A percentile compares a stretch with the other conserved stretches of the same genome.
These are phyloP conservation scores for Myxozyma vanderwaltii DNA, from an alignment of 805 yeast species.

Conservation along the genomic window DNA sequence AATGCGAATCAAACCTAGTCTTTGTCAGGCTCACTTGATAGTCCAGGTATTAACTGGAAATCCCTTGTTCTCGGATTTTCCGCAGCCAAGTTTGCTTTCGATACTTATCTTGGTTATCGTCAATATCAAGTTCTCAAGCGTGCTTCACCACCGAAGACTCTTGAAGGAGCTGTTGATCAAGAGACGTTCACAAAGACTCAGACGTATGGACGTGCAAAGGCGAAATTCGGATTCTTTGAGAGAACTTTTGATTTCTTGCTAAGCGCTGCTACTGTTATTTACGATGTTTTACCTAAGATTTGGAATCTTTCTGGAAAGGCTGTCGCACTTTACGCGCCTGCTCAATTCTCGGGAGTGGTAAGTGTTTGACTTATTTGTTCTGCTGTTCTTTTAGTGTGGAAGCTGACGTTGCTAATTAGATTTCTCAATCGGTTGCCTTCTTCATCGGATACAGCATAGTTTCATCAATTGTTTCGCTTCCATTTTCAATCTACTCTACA, in stretches of 20 bases:
- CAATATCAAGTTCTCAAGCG: constrained; percentile 69
- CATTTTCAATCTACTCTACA: constrained; percentile 71
- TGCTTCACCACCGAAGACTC: constrained; percentile 64
- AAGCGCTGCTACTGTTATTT: constrained; percentile 60
- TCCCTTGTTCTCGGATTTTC: constrained; percentile 70
- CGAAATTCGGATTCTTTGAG: constrained; percentile 63
- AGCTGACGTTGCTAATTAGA: too few relatives aligned
- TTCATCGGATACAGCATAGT: constrained; percentile 53
- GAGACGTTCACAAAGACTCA: constrained; percentile 78
- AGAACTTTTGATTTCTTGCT: constrained; percentile 55
- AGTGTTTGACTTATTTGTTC: too few relatives aligned
- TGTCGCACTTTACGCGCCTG: constrained; percentile 42
- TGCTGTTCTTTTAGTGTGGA: too few relatives aligned
- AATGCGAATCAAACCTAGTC: constrained; percentile 11
- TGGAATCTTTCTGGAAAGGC: constrained; percentile 56
- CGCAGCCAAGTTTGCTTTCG: constrained; percentile 72
- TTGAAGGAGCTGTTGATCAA: constrained; percentile 66
- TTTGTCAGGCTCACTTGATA: constrained; percentile 48
- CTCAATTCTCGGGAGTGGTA: constrained; percentile 49
- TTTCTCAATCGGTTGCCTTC: constrained; percentile 73
- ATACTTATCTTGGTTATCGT: constrained; percentile 70
- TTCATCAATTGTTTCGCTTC: constrained; percentile 60
- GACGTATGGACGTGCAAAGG: constrained; percentile 76
- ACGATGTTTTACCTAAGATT: constrained; percentile 63
- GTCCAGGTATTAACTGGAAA: constrained; percentile 79